phyloP scores from a whole-genome alignment of 768 basidiomycete genomes.

The Tricholoma saponaceum region DNA sequence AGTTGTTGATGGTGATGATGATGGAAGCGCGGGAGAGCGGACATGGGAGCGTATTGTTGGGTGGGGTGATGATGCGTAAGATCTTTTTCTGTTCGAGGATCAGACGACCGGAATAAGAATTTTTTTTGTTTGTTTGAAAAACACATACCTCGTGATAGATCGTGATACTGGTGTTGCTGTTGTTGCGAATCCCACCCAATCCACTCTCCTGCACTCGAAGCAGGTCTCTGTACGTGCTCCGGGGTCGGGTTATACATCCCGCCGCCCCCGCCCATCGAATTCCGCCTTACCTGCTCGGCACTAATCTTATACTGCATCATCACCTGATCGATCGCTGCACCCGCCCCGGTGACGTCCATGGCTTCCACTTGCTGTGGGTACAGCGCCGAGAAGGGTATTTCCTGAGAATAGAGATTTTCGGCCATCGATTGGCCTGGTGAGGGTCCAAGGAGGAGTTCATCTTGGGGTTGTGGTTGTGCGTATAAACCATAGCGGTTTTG shows the following conservation, averaged over 20 bases:
- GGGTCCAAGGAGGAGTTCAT: conserved; percentile 34
- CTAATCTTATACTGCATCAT: not conserved
- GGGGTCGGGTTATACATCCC: not conserved
- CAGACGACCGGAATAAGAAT: no score
- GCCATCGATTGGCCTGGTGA: conserved; percentile 26
- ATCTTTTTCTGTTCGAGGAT: not conserved
- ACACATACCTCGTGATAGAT: not conserved
- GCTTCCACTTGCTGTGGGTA: conserved; percentile 8
- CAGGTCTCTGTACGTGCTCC: not conserved
- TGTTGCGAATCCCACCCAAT: not conserved
- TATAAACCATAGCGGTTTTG: not conserved
- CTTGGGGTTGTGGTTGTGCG: conserved; percentile 12
- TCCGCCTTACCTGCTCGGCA: not conserved
- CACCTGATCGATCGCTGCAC: not conserved
- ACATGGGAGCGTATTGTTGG: not conserved
- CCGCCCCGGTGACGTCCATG: not conserved
- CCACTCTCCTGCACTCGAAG: not conserved
- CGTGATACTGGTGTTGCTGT: not conserved
- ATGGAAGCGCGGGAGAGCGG: not conserved
- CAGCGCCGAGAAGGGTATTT: conserved; percentile 18
- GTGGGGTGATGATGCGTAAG: not conserved
- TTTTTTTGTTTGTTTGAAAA: no score
- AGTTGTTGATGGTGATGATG: not conserved
- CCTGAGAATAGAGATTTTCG: conserved; percentile 17
- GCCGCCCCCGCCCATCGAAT: not conserved